phyloP scores from a whole-genome alignment of 2,329 filamentous ascomycete species.

The Monosporascus sp. region DNA sequence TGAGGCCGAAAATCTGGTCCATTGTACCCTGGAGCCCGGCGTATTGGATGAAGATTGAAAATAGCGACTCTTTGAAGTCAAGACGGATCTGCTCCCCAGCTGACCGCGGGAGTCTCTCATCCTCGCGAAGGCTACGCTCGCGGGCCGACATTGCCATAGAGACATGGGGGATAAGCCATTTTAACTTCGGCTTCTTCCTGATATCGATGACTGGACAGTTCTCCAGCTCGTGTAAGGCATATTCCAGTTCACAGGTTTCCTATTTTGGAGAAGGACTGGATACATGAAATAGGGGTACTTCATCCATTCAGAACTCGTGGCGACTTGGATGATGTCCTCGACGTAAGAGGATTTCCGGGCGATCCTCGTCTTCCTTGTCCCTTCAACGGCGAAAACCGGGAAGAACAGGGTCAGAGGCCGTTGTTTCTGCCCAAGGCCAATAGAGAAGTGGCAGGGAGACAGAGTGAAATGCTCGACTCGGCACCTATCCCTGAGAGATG shows the following conservation, averaged over 20 bases:
- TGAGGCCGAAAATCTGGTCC: conserved; percentile 37
- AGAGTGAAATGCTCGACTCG: conserved; percentile 5
- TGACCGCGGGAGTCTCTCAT: conserved; percentile 2
- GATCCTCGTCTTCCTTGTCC: conserved; percentile 30
- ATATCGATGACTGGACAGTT: conserved; percentile 5
- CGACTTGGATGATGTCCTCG: conserved; percentile 32
- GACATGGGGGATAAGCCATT: conserved; percentile 1
- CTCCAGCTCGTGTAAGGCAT: conserved; percentile 8
- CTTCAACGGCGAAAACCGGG: conserved; percentile 30
- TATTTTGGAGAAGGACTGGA: conserved; percentile 1
- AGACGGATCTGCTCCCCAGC: conserved; percentile 28
- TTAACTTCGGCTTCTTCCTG: background rate
- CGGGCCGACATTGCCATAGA: conserved; percentile 12
- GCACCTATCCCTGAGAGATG: background rate
- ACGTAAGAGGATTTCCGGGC: conserved; percentile 40
- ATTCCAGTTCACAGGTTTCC: conserved; percentile 6
- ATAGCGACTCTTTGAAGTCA: conserved; percentile 44
- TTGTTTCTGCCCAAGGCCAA: conserved; percentile 30
- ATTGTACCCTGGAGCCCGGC: conserved; percentile 39
- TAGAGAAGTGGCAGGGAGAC: conserved; percentile 33
- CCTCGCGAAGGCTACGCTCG: background rate
- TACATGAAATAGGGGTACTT: conserved; percentile 6
- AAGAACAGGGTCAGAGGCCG: conserved; percentile 30
- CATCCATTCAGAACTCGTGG: conserved; percentile 14
- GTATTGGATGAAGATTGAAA: conserved; percentile 39